Percentiles rank a stretch among this genome's conserved stretches.
Evolutionary conservation across 495 filamentous ascomycete species (phyloP).

Genomic region (Penicillium mononematosum): DNA sequence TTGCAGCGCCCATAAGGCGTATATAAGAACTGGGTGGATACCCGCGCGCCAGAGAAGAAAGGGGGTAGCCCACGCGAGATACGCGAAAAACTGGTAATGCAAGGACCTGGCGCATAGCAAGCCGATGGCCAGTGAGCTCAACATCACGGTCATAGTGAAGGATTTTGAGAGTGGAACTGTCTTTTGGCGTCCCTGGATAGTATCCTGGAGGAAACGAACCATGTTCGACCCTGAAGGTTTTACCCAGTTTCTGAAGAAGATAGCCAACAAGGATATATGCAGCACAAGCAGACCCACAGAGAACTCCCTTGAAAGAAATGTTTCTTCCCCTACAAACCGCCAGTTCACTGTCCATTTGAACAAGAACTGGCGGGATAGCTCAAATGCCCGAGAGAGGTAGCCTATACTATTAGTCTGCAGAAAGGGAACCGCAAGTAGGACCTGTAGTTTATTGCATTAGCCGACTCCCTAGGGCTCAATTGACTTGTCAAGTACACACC

Average conservation of each 20-base stretch:
- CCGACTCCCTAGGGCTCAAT: background rate
- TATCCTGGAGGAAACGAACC: slow-evolving; percentile 49
- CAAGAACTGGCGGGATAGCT: slow-evolving; percentile 83
- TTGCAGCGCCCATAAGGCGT: slow-evolving; percentile 74
- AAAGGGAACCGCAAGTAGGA: slow-evolving; percentile 74
- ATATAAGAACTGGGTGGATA: slow-evolving; percentile 69
- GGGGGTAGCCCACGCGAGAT: slow-evolving; percentile 87
- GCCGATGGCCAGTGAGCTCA: slow-evolving; percentile 79
- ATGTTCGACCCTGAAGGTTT: slow-evolving; percentile 49
- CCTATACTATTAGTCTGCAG: slow-evolving; percentile 62
- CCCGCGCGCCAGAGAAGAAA: slow-evolving; percentile 85
- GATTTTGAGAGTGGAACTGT: slow-evolving; percentile 61
- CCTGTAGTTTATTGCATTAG: slow-evolving; percentile 32
- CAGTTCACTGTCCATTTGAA: slow-evolving; percentile 99
- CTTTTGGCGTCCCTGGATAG: slow-evolving; percentile 54
- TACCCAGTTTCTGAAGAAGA: slow-evolving; percentile 62
- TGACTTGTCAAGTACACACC: slow-evolving; percentile 36
- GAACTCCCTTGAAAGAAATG: slow-evolving; percentile 75
- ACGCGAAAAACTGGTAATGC: slow-evolving; percentile 97
- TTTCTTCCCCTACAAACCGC: slow-evolving; percentile 82
- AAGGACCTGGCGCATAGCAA: slow-evolving; percentile 87
- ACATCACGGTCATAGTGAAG: slow-evolving; percentile 74
- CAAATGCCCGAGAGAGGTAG: slow-evolving; percentile 80
- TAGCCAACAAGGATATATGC: slow-evolving; percentile 63
- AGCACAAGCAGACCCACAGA: slow-evolving; percentile 63